Conservation (phyloP, 2,329 filamentous ascomycete genomes). For the Cercospora canescens region DNA sequence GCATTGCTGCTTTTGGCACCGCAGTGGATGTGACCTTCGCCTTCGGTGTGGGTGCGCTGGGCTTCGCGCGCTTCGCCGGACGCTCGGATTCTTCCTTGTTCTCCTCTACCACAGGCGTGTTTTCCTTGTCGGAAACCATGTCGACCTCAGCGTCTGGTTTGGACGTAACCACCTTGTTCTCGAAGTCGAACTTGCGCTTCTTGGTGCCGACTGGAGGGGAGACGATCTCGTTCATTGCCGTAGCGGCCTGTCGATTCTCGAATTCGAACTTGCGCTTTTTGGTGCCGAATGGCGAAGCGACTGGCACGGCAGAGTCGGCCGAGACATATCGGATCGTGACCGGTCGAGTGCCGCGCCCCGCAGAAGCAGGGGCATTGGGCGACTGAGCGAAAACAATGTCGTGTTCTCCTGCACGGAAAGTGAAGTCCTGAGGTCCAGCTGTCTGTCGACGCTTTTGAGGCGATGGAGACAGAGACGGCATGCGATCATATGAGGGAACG, state of each 20-base stretch:
- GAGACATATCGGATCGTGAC: slow-evolving; percentile 48
- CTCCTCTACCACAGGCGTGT: slow-evolving; percentile 30
- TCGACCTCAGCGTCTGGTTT: slow-evolving; percentile 14
- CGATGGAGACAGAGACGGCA: slow-evolving; percentile 31
- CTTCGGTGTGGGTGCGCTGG: slow-evolving; percentile 8
- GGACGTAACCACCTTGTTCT: slow-evolving; percentile 12
- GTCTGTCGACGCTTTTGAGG: slow-evolving; percentile 39
- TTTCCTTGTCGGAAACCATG: slow-evolving; percentile 45
- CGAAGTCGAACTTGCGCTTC: slow-evolving; percentile 21
- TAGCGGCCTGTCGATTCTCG: slow-evolving; percentile 28
- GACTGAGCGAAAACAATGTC: slow-evolving; percentile 46
- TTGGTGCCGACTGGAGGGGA: slow-evolving; percentile 15
- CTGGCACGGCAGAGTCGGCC: slow-evolving; percentile 29
- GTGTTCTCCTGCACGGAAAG: slow-evolving; percentile 47
- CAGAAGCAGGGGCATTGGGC: slow-evolving; percentile 32
- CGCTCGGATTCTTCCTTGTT: slow-evolving; percentile 32
- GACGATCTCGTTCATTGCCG: slow-evolving; percentile 42
- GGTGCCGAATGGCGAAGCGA: slow-evolving; percentile 26
- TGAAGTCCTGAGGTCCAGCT: slow-evolving; percentile 45
- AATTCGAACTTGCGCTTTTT: slow-evolving; percentile 49
- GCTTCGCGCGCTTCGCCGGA: slow-evolving; percentile 32
- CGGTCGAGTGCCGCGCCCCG: slow-evolving; percentile 33
- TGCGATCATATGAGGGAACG: slow-evolving; percentile 11
- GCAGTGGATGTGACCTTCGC: slow-evolving; percentile 1
- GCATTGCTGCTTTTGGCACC: slow-evolving; percentile 9